Conservation (phyloP, 2,329 filamentous ascomycete genomes). For the Celoporthe dispersa region DNA sequence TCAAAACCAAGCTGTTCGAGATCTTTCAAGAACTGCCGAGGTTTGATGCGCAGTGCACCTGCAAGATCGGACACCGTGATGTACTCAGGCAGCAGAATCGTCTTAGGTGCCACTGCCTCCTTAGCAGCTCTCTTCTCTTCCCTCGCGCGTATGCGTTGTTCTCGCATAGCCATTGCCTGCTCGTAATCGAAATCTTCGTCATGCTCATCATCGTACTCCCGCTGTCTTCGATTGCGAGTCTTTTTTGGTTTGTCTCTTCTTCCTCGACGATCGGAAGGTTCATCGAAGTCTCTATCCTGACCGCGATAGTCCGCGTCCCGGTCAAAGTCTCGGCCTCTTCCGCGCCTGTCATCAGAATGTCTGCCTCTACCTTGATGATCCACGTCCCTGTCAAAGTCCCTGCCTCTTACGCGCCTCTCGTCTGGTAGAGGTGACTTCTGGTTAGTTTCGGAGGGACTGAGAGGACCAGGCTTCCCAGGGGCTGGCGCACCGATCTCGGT, state of each 20-base stretch:
- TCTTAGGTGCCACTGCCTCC: slow-evolving; percentile 51
- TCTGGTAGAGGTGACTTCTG: not conserved
- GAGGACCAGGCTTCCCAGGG: slow-evolving; percentile 2
- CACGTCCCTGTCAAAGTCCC: not conserved
- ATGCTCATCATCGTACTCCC: slow-evolving; percentile 42
- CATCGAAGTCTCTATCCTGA: slow-evolving; percentile 20
- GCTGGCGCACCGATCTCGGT: not conserved
- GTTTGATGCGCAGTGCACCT: slow-evolving; percentile 71
- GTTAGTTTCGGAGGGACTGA: slow-evolving; percentile 1
- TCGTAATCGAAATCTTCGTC: slow-evolving; percentile 46
- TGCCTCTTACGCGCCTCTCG: not conserved
- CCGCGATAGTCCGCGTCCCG: slow-evolving; percentile 13
- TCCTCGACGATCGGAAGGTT: not conserved
- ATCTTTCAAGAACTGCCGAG: slow-evolving; percentile 72
- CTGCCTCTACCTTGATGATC: not conserved
- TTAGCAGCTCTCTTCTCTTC: slow-evolving; percentile 48
- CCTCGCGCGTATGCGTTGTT: slow-evolving; percentile 47
- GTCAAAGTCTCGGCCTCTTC: slow-evolving; percentile 11
- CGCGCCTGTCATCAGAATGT: not conserved
- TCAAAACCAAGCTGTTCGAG: slow-evolving; percentile 89
- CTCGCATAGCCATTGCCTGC: slow-evolving; percentile 41
- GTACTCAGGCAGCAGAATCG: slow-evolving; percentile 83
- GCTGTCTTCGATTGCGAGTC: slow-evolving; percentile 15
- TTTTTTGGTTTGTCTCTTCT: slow-evolving; percentile 20
- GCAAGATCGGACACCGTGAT: slow-evolving; percentile 88